Evolutionary conservation across 208 protist species (phyloP).

Genomic region (Acanthamoeba royreba): DNA sequence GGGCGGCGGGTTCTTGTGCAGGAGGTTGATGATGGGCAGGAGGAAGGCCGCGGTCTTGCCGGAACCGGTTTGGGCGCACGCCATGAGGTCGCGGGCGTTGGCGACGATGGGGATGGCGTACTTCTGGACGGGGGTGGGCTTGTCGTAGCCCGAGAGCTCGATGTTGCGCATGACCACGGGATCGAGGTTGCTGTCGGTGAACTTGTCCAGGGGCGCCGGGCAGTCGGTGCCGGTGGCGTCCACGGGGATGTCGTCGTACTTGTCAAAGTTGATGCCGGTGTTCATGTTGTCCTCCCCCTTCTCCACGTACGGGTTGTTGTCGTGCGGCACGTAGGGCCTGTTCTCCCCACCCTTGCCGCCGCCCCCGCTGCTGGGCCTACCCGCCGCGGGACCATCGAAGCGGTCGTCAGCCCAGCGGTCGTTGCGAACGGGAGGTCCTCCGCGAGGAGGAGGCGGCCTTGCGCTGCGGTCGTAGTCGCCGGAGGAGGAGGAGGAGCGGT

Average conservation of each 20-base stretch:
- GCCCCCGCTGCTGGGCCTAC: not conserved
- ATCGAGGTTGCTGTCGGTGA: conserved; percentile 81
- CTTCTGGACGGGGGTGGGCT: conserved; percentile 98
- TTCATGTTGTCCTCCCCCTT: not conserved
- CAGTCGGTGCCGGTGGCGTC: conserved; percentile 79
- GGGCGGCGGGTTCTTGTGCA: conserved; percentile 78
- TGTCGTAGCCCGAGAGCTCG: conserved; percentile 90
- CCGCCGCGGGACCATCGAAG: not conserved
- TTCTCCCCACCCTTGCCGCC: not conserved
- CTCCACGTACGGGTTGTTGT: not conserved
- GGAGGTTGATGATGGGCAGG: conserved; percentile 91
- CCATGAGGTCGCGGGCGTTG: conserved; percentile 94
- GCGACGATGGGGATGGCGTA: conserved; percentile 94
- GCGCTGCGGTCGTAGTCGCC: not conserved
- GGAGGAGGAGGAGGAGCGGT: not conserved
- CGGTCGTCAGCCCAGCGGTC: conserved; percentile 14
- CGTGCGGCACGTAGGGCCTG: not conserved
- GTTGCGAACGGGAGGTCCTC: not conserved
- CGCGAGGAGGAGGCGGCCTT: too few species aligned
- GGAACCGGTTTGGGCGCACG: conserved; percentile 98
- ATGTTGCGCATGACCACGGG: conserved; percentile 91
- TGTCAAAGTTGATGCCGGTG: conserved; percentile 89
- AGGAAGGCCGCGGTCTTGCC: conserved; percentile 99
- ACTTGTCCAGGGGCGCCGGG: conserved; percentile 59
- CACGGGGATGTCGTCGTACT: conserved; percentile 91